Evolutionary conservation across 768 basidiomycete genomes (phyloP), one percentile per base, ranked within the genome.

Genomic region (Hericium rajendrae): DNA sequence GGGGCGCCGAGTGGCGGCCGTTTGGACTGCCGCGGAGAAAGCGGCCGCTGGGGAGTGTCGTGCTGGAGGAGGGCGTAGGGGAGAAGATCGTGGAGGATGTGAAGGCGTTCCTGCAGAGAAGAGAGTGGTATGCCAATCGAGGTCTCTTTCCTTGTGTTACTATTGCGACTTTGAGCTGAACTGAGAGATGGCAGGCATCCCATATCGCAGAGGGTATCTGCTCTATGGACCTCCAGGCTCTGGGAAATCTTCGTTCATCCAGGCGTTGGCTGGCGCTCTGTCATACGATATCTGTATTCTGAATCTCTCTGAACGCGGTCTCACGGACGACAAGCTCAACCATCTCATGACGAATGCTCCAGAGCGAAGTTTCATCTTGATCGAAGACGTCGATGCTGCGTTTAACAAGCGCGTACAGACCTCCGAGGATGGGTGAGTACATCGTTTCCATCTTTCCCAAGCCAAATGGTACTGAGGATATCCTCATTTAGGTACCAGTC

Each of bases 231-330:
- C 97, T 20, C 97, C 97, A 6, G 97, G 97, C 15, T 97, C 94
- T 0, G 97, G 97, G 51, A 99, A 99, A 68, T 94, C 95, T 1
- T 99, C 97, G 6, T 99, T 91, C 74, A 98, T 98, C 63, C 95
- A 98, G 72, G 94, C 97, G 12, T 78, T 98, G 32, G 97, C 97
- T 10, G 97, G 94, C 6, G 82, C 85, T 11, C 73, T 98, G 37
- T 85, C 85, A 37, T 98, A 97, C 74, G 94, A 98, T 70, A 97
- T 99, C 55, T 97, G 94, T 67, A 73, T 99, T 38, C 76, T 99
- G 38, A 98, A 98, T 70, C 81, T 99, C 41, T 94, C 94, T 22
- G 94, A 98, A 72, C 83, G 97, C 56, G 97, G 97, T 2, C 78
- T 98, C 28, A 88, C 91, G 40, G 97, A 99, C 68, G 97, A 99